These are phyloP conservation scores for Actinomortierella ambigua DNA, from an alignment of 371 early-diverging fungal genomes.

Conservation along the genomic window DNA sequence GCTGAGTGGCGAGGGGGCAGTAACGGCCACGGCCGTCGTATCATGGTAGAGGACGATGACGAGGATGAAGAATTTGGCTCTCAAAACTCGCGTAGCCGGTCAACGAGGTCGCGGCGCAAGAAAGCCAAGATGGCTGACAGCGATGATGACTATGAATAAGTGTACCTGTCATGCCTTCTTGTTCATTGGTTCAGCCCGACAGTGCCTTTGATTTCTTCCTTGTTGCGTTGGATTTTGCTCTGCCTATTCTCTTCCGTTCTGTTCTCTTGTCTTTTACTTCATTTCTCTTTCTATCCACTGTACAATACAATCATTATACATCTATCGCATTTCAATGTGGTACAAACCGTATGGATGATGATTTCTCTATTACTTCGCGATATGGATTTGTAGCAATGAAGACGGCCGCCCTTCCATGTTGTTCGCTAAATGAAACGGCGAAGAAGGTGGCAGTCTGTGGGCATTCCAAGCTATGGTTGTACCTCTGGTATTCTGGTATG, in stretches of 20 bases:
- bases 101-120: constrained; percentile 26
- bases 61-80: not conserved
- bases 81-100: constrained; percentile 8
- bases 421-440: no score
- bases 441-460: no score
- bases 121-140: constrained; percentile 32
- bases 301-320: not conserved
- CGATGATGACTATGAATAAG: constrained; percentile 38
- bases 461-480: no score
- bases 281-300: not conserved
- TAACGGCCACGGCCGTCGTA: constrained; percentile 10
- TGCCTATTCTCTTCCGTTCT: not conserved
- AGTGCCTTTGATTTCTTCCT: not conserved
- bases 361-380: no score
- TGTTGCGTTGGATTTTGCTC: not conserved
- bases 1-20: constrained; percentile 24
- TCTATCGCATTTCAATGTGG: no score
- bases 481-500: no score
- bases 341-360: no score
- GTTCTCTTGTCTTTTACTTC: not conserved
- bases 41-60: constrained; percentile 1
- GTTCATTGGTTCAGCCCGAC: not conserved
- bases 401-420: no score
- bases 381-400: no score
- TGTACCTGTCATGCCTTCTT: constrained; percentile 1